Base-by-base conservation (phyloP, 75 land plant genomes). In the Pinus tabuliformis region DNA sequence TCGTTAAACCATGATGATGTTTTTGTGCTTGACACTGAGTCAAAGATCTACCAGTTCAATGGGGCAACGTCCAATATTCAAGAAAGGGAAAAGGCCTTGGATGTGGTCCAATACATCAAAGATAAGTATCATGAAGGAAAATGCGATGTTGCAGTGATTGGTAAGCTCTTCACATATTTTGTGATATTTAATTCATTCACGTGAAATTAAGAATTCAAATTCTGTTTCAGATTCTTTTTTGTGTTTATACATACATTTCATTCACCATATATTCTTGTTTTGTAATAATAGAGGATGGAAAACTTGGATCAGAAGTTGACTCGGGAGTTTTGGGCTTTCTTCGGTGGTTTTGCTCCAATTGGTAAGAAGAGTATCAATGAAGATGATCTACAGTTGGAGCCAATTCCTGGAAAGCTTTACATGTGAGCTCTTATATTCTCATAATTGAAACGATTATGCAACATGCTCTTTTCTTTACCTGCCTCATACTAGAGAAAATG, bases 261-360 rank as follows among this genome's bases (percentile, higher is more conserved):
- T n/a, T 59, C 11, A 65, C 5, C 5, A 28, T 6, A 49, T 33
- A 9, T 52, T 75, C 45, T 60, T n/a, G 26, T 30, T 70, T 21
- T 15, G 14, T 24, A 56, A 59, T n/a, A 83, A 63, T 71, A 96
- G 99, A 96, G 86, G 99, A 94, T 88, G 99, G 99, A 21, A 94
- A 87, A 75, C 78, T 96, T 42, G 89, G 90, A 65, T 93, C 84
- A 59, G 99, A 96, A 85, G 59, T 93, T 78, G 99, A 92, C 68
- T 84, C 83, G 99, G 17, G 98, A 96, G 63, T 96, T 96, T 60
- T 96, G 99, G 99, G 79, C 81, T 57, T 80, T 96, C 17, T 96
- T 96, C 92, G 99, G 99, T 61, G 99, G 99, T 52, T 92, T 79
- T 90, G 99, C 98, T 45, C 99, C 99, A 8, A 73, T 96, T 75